Evolutionary conservation across 1,139 yeast genomes (phyloP).

Genomic region (Lodderomyces jiufengensis): DNA sequence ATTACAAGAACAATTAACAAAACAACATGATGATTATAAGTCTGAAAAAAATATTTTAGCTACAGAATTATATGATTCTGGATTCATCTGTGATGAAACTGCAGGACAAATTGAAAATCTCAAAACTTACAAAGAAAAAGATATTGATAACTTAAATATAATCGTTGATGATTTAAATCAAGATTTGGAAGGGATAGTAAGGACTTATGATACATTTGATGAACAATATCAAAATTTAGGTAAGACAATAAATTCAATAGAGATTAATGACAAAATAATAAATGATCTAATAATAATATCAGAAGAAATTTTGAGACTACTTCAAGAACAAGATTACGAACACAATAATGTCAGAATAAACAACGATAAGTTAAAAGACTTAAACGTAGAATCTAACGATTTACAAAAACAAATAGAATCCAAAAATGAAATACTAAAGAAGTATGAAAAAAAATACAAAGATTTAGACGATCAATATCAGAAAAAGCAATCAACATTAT

Average conservation of each 20-base stretch:
- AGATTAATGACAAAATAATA: constrained; percentile 52
- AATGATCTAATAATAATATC: constrained; percentile 47
- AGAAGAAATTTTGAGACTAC: constrained; percentile 56
- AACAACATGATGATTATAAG: constrained; percentile 67
- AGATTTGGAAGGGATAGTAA: constrained; percentile 44
- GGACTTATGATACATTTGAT: constrained; percentile 42
- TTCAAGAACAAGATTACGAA: constrained; percentile 46
- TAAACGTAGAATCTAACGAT: constrained; percentile 44
- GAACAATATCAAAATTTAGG: constrained; percentile 48
- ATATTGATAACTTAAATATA: constrained; percentile 54
- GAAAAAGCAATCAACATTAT: constrained; percentile 43
- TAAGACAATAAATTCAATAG: constrained; percentile 58
- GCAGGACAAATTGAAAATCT: constrained; percentile 59
- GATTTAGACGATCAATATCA: constrained; percentile 49
- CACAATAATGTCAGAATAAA: constrained; percentile 34
- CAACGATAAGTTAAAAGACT: constrained; percentile 47
- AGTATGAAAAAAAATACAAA: constrained; percentile 50
- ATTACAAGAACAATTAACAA: constrained; percentile 59
- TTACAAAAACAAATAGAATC: constrained; percentile 49
- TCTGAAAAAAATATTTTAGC: constrained; percentile 56
- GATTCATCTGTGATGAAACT: constrained; percentile 51
- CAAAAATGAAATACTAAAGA: constrained; percentile 49
- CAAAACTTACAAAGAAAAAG: constrained; percentile 57
- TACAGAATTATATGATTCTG: constrained; percentile 53
- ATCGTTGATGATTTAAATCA: constrained; percentile 53